Base-by-base conservation (phyloP, 202 grass and related monocot genomes). In the Elaeis oleifera region DNA sequence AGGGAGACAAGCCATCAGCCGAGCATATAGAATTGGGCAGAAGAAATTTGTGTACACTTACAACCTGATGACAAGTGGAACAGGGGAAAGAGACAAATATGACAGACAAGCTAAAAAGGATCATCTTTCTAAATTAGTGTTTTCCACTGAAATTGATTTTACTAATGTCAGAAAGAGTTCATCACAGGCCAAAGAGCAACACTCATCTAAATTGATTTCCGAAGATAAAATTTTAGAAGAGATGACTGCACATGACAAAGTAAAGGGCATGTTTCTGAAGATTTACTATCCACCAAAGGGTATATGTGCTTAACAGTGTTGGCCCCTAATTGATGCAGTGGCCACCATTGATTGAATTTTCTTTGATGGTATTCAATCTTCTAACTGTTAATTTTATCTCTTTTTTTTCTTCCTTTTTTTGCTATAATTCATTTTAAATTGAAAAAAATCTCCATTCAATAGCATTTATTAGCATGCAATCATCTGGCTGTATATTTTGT, bases 1-100 rank as follows among this genome's bases (percentile, higher is more conserved):
- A 2, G 79, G 84, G 61, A 89, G 78, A 71, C 92, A 96, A 68
- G 87, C 92, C 3, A 85, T 90, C 72, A 77, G 81, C n/a, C 82
- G 92, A 61, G 92, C 87, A 11, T 96, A 76, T 23, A 77, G 87
- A 63, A 79, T 91, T 25, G 92, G 92, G 0, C 92, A 91, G 71
- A 8, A 91, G 65, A 91, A 80, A 71, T 72, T 86, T 69, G 92
- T 91, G 14, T 72, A 91, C 64, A 82, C 87, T 0, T 96, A 96
- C 71, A 91, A 89, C 66, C 52, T 96, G 54, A 91, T 96, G 27
- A 69, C 79, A 36, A 50, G 53, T 68, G 92, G 92, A 39, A 91
- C 87, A 51, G 63, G 64, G 29, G 92, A 96, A 73, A 83, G 73
- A 54, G 75, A 73, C 20, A 96, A 91, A 60, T 89, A 86, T 54